Evolutionary conservation across 139 green algal genomes (phyloP), one percentile per base, ranked within the genome.

Genomic region (Eudorina sp.): DNA sequence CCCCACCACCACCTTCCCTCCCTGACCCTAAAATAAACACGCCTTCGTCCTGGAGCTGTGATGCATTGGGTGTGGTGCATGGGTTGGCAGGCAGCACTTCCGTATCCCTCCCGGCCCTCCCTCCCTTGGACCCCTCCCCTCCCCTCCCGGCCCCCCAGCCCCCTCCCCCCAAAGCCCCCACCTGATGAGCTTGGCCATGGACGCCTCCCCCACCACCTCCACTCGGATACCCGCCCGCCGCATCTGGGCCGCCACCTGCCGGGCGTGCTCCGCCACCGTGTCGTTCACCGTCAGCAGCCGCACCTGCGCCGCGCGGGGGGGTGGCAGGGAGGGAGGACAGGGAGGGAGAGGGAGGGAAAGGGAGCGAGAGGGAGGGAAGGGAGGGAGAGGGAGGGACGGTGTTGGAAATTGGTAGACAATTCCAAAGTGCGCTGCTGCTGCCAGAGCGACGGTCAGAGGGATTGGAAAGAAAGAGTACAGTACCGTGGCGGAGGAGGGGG

Each of bases 261-360:
- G 21, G 1, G 93, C 94, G 72, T 97, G 98, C 0, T 91, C 90
- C 51, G 86, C 36, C 73, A 96, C 83, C 16, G 91, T 88, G 55
- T 97, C 95, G 40, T 96, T 98, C 27, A 99, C 94, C 0, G 94
- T 93, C 81, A 99, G 90, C 75, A 99, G 85, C 18, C 94, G 94
- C 78, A 94, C 91, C 94, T 99, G 97, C 14, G 69, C 60, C 18
- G n/a, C 40, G 5, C 31, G 36, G 68, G 68, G 68, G 68, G 68
- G 68, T 34, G n/a, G 45, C 23, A 41, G 27, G 13, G 45, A 62
- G 43, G 45, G 45, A 41, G 73, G 23, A 48, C 4, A 13, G 13
- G 36, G 36, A n/a, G 48, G 48, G 36, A 36, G 34, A 27, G 36
- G 36, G 9, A 36, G 3, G 69, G 19, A 40, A 5, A 13, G 40